Base-by-base conservation (phyloP, 2,329 filamentous ascomycete genomes). In the Cercospora brassicicola region DNA sequence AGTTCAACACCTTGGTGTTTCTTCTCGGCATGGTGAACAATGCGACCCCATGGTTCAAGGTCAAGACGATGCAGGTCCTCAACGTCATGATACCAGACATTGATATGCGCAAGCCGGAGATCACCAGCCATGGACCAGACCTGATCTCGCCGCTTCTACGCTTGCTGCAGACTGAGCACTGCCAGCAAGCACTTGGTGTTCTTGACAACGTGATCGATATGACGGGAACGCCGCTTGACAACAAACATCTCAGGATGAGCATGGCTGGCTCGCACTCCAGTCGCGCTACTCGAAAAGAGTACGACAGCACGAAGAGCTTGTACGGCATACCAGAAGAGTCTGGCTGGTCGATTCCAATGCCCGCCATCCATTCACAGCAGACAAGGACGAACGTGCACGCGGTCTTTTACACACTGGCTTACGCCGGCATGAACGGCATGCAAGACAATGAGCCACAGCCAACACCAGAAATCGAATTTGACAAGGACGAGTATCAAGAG, bases 311-410 rank as follows among this genome's bases (percentile, higher is more conserved):
- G 0, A 91, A 97, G 78, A 97, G 93, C 76, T 82, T 99, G 36
- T 99, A 98, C 78, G 96, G 96, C 30, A 98, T 99, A 67, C 95
- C 95, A 0, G 94, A 98, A 77, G 90, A 93, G 23, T 95, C 92
- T 15, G 95, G 95, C 1, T 99, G 95, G 95, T 95, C 95, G 0
- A 93, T 99, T 55, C 94, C 95, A 0, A 88, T 96, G 78, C 95
- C 95, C 15, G 94, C 94, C 0, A 90, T 91, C 65, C 94, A 97
- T 81, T 95, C 94, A 0, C 90, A 91, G 64, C 88, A 89, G 36
- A 98, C 95, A 3, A 87, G 95, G 66, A 88, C 90, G 67, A 99
- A 99, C 74, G 95, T 99, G 2, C 94, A 98, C 78, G 93, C 94
- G 0, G 94, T 95, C 0, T 98, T 97, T 80, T 97, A 97, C 80